Evolutionary conservation across 345 rosid species (phyloP).

Genomic region (Pistacia vera): DNA sequence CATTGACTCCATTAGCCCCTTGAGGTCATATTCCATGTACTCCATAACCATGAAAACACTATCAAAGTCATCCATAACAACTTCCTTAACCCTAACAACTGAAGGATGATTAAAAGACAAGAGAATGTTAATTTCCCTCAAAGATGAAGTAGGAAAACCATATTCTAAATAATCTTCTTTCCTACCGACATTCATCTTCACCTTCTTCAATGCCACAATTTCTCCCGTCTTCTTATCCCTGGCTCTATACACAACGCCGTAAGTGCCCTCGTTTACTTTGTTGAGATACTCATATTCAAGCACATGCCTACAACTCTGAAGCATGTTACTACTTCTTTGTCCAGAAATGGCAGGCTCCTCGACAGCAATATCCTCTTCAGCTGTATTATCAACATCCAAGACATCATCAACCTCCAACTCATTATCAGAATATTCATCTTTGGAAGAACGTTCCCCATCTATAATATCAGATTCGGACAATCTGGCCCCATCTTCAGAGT

Average conservation of each 20-base stretch:
- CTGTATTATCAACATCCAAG: constrained; percentile 30
- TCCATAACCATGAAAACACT: constrained; percentile 93
- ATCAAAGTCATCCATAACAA: constrained; percentile 65
- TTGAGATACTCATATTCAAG: constrained; percentile 67
- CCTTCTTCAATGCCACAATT: constrained; percentile 83
- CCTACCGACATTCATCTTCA: constrained; percentile 72
- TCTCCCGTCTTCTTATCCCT: constrained; percentile 68
- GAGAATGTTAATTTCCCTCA: constrained; percentile 90
- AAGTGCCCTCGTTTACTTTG: constrained; percentile 86
- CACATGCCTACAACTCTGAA: constrained; percentile 66
- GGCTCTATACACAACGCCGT: constrained; percentile 82
- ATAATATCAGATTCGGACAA: constrained; percentile 37
- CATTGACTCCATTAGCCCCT: constrained; percentile 65
- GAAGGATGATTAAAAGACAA: constrained; percentile 71
- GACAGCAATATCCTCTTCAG: constrained; percentile 23
- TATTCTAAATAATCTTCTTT: constrained; percentile 49
- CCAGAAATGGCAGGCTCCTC: constrained; percentile 28
- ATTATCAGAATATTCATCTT: constrained; percentile 30
- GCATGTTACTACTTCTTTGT: constrained; percentile 54
- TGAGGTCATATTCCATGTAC: constrained; percentile 83
- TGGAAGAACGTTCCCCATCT: constrained; percentile 20
- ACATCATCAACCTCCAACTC: constrained; percentile 31
- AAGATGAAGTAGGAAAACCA: constrained; percentile 79
- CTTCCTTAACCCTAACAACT: constrained; percentile 80
- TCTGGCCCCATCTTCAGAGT: constrained; percentile 26